Percentiles rank a stretch among this genome's conserved stretches.
Conservation (phyloP, 2,329 filamentous ascomycete species). For the Raffaelea deltoideospora region DNA sequence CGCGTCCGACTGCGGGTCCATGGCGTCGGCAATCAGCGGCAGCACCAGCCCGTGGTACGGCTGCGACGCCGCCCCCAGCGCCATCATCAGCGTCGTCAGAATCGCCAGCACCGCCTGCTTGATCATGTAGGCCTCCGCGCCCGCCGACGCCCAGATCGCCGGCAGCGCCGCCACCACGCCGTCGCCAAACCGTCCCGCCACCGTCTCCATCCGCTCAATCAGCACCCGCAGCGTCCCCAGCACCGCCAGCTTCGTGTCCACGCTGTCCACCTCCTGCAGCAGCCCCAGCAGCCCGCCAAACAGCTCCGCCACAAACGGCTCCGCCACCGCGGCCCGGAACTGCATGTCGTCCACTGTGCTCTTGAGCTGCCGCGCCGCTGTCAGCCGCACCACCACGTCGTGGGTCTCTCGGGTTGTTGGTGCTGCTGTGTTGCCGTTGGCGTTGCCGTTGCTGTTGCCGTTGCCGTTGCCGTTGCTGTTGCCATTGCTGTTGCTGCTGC, state of each 20-base stretch:
- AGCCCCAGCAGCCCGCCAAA: constrained; percentile 60
- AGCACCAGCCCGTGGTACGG: constrained; percentile 68
- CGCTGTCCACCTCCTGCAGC: constrained; percentile 63
- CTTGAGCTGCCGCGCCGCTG: constrained; percentile 72
- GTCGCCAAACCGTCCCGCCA: constrained; percentile 55
- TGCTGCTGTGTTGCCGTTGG: too few species aligned
- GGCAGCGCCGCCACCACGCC: constrained; percentile 71
- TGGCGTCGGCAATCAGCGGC: constrained; percentile 66
- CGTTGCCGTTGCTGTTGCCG: too few species aligned
- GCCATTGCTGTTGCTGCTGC: too few species aligned
- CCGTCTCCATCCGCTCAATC: constrained; percentile 65
- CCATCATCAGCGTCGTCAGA: constrained; percentile 68
- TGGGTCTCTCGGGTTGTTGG: too few species aligned
- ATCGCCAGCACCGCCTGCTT: constrained; percentile 87
- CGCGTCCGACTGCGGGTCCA: constrained; percentile 59
- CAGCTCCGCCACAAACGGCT: constrained; percentile 61
- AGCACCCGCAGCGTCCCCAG: constrained; percentile 73
- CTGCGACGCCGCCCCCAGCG: constrained; percentile 64
- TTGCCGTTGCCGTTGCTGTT: too few species aligned
- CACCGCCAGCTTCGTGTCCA: constrained; percentile 82
- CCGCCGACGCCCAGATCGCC: constrained; percentile 69
- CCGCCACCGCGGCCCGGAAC: constrained; percentile 58
- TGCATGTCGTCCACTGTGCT: constrained; percentile 71
- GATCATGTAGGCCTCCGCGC: constrained; percentile 70
- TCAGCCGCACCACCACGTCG: constrained; percentile 86